Evolutionary conservation across 169 alveolate genomes (phyloP), one percentile per base, ranked within the genome.

Genomic region (Eimeria praecox): DNA sequence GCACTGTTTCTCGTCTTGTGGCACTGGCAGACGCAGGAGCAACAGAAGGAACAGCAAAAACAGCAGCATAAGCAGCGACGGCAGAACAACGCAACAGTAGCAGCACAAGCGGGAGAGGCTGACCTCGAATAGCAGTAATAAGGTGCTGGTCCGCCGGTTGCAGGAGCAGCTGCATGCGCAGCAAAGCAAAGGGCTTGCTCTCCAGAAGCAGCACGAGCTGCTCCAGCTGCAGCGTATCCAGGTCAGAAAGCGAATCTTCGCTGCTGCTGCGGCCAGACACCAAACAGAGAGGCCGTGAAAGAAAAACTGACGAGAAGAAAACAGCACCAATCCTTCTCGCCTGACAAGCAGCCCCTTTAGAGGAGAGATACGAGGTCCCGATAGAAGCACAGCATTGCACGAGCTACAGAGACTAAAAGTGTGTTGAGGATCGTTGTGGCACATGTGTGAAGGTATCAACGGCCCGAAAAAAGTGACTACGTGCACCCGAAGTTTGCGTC

Each of bases 91-190:
- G 42, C 35, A 77, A 33, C 87, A 77, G 56, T 44, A 14, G 87
- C 87, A 42, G 35, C 35, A 22, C 9, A 40, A 44, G 90, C 71
- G 27, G 24, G 54, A 22, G 20, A 22, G 46, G 49, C 91, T 59
- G 33, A 86, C 93, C 93, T 86, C 59, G 69, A 24, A 86, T 54
- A 33, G 93, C 93, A 27, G 93, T 59, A 27, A 86, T 33, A 86
- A 86, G 93, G 62, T 86, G 93, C 59, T 22, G 77, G 62, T 86
- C 59, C 14, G 20, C 75, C 35, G 93, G 93, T 82, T 86, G 93
- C 42, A 59, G 80, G 40, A 59, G 82, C 59, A 86, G 93, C 56
- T 40, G 59, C 93, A 86, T 59, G 38, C 93, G 77, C 44, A 86
- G 82, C 62, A 62, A 38, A 35, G 93, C 93, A 71, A 86, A 86